phyloP scores from a whole-genome alignment of 1,284 basidiomycete species.

The Afroboletus lepidellus region DNA sequence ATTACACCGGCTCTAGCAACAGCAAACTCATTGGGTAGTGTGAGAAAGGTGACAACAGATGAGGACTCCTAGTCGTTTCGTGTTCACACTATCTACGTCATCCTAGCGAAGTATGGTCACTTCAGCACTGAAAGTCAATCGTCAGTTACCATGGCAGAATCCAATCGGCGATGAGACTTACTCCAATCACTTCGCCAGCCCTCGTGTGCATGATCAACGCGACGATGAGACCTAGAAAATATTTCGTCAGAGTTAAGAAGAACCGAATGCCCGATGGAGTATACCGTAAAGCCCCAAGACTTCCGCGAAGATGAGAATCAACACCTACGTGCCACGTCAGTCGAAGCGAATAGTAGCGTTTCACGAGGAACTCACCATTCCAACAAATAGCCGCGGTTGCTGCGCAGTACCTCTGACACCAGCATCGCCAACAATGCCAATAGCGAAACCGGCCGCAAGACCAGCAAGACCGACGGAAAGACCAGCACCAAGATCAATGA shows the following conservation, averaged over 20 bases:
- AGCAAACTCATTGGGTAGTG: too few relatives aligned
- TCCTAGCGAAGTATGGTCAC: background rate
- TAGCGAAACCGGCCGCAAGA: constrained; percentile 88
- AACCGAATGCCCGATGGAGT: background rate
- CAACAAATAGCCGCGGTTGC: constrained; percentile 92
- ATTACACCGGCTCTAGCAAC: too few relatives aligned
- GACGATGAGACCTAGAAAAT: constrained; percentile 70
- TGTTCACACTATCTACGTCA: constrained; percentile 11
- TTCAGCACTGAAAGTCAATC: constrained; percentile 22
- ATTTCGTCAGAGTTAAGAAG: background rate
- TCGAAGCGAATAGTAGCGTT: background rate
- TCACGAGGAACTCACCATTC: constrained; percentile 53
- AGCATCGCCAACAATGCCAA: constrained; percentile 95
- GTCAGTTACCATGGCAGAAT: background rate
- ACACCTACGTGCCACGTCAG: constrained; percentile 42
- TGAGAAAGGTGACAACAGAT: constrained; percentile 14
- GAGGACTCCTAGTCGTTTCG: constrained; percentile 6
- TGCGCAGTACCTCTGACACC: constrained; percentile 90
- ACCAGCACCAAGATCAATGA: constrained; percentile 89
- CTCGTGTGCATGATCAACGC: constrained; percentile 87
- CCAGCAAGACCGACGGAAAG: constrained; percentile 86
- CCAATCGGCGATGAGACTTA: constrained; percentile 7
- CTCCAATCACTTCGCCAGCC: constrained; percentile 36
- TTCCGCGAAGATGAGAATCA: constrained; percentile 84
- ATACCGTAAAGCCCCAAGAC: constrained; percentile 76